Evolutionary conservation across 2,329 filamentous ascomycete species (phyloP).

Genomic region (Fusarium hostae): DNA sequence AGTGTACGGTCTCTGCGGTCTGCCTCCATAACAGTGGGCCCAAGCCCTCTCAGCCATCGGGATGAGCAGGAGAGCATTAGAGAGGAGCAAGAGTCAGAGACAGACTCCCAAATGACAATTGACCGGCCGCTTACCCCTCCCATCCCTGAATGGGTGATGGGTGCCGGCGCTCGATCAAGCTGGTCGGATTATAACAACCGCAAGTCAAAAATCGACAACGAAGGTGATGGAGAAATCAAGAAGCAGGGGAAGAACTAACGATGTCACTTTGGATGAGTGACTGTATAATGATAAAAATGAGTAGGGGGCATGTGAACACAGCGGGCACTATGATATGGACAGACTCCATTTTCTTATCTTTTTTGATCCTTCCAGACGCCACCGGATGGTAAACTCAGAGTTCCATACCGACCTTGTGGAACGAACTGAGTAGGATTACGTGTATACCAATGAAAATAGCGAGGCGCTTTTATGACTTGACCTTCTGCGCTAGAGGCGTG

Average conservation of each 20-base stretch:
- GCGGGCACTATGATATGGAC: conserved; percentile 36
- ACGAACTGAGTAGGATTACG: conserved; percentile 13
- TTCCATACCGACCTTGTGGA: conserved; percentile 7
- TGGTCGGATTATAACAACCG: conserved; percentile 59
- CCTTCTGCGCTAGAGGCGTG: conserved; percentile 27
- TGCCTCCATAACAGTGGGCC: conserved; percentile 61
- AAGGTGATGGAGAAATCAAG: conserved; percentile 14
- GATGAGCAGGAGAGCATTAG: conserved; percentile 42
- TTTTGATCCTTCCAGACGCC: conserved; percentile 7
- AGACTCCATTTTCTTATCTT: conserved; percentile 26
- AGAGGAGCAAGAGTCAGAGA: conserved; percentile 41
- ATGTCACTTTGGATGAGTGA: background rate
- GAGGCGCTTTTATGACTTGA: conserved; percentile 38
- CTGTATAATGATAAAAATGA: conserved; percentile 29
- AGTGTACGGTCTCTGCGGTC: conserved; percentile 66
- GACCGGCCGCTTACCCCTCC: conserved; percentile 67
- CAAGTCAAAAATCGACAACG: conserved; percentile 41
- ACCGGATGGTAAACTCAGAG: conserved; percentile 9
- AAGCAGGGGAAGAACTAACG: conserved; percentile 9
- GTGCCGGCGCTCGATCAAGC: conserved; percentile 62
- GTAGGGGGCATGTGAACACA: conserved; percentile 16
- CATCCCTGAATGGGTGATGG: conserved; percentile 70
- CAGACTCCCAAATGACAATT: conserved; percentile 37
- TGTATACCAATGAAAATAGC: conserved; percentile 38
- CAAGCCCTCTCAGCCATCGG: conserved; percentile 61